Evolutionary conservation across 2,329 filamentous ascomycete species (phyloP).

Genomic region (Torrubiella hemipterigena): DNA sequence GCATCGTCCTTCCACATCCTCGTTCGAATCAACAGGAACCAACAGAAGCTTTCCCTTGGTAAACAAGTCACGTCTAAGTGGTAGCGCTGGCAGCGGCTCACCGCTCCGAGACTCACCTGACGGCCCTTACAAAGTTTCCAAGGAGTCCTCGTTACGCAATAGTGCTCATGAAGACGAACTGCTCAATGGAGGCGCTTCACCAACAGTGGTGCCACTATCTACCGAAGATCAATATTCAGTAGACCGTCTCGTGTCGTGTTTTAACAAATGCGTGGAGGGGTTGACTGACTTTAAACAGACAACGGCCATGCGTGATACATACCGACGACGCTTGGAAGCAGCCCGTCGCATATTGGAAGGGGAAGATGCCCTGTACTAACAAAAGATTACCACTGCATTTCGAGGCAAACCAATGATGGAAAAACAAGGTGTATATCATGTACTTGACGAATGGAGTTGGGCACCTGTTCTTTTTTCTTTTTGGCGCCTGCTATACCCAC

Average conservation of each 20-base stretch:
- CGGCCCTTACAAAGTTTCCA: conserved; percentile 23
- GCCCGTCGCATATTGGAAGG: conserved; percentile 66
- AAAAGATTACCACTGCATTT: too few species aligned
- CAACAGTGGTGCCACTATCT: conserved; percentile 32
- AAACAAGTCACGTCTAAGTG: conserved; percentile 34
- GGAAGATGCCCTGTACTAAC: conserved; percentile 30
- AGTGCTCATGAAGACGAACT: conserved; percentile 4
- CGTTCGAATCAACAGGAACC: conserved; percentile 45
- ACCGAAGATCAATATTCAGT: conserved; percentile 49
- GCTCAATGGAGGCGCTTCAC: conserved; percentile 12
- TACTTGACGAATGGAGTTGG: too few species aligned
- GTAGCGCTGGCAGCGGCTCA: conserved; percentile 32
- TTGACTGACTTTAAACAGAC: conserved; percentile 41
- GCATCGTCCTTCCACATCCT: conserved; percentile 45
- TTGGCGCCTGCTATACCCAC: too few species aligned
- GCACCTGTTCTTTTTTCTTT: too few species aligned
- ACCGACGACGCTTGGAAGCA: conserved; percentile 61
- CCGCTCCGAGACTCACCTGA: conserved; percentile 39
- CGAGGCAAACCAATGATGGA: too few species aligned
- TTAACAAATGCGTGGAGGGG: conserved; percentile 48
- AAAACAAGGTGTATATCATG: too few species aligned
- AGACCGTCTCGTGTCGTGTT: conserved; percentile 44
- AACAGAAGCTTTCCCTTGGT: conserved; percentile 51
- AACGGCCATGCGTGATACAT: conserved; percentile 47
- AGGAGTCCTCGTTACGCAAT: conserved; percentile 1